Evolutionary conservation across 768 basidiomycete species (phyloP).

Genomic region (Agaricus sinodeliciosus): DNA sequence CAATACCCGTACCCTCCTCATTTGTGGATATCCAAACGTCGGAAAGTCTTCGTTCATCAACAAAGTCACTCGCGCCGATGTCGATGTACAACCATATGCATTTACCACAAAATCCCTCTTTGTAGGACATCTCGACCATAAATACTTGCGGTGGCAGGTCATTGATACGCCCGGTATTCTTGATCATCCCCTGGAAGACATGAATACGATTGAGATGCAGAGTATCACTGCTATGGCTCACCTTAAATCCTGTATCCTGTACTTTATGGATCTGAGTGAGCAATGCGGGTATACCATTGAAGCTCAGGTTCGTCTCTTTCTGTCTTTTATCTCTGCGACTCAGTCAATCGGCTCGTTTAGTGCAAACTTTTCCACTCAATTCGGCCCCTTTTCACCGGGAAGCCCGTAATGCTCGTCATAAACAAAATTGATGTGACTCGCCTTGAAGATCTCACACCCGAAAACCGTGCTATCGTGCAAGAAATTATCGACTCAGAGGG

Average conservation of each 20-base stretch:
- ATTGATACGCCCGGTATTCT: conserved; percentile 98
- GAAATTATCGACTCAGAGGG: conserved; percentile 76
- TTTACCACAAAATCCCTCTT: conserved; percentile 99
- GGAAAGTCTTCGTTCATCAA: conserved; percentile 99
- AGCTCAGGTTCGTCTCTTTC: conserved; percentile 66
- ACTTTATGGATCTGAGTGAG: conserved; percentile 98
- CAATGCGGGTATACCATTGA: conserved; percentile 98
- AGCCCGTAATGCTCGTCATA: conserved; percentile 90
- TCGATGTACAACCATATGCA: conserved; percentile 98
- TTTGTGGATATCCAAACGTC: conserved; percentile 99
- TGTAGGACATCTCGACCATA: conserved; percentile 98
- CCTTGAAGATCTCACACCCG: conserved; percentile 74
- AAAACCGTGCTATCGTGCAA: conserved; percentile 74
- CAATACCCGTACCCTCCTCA: conserved; percentile 93
- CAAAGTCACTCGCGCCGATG: conserved; percentile 98
- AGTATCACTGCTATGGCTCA: conserved; percentile 97
- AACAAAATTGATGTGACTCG: conserved; percentile 97
- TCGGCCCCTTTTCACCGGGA: conserved; percentile 92
- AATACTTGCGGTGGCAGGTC: conserved; percentile 98
- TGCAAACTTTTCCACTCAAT: conserved; percentile 99
- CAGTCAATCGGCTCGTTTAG: conserved; percentile 31
- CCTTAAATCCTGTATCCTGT: conserved; percentile 87
- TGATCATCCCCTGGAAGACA: conserved; percentile 97
- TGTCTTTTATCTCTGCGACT: not conserved
- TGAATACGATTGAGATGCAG: conserved; percentile 99